Conservation (phyloP, 306 rosid genomes). For the Castanea mollissima region DNA sequence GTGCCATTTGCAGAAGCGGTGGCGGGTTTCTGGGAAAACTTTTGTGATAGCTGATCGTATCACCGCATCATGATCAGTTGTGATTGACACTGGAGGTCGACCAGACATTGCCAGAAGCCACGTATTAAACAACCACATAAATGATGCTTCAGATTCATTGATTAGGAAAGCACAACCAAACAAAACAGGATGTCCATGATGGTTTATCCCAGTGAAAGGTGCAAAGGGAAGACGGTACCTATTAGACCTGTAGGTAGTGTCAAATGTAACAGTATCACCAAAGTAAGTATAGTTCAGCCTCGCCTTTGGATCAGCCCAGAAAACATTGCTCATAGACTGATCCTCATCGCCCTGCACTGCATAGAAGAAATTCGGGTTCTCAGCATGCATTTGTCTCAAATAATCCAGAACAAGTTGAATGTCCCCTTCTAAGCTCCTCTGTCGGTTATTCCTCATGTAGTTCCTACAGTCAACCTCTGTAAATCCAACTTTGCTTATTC, state of each 20-base stretch:
- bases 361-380: slow-evolving; percentile 77
- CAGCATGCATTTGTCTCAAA: slow-evolving; percentile 81
- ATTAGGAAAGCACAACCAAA: slow-evolving; percentile 95
- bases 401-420: slow-evolving; percentile 84
- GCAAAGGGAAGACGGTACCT: slow-evolving; percentile 97
- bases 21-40: slow-evolving; percentile 88
- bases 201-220: slow-evolving; percentile 93
- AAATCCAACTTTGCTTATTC: slow-evolving; percentile 94
- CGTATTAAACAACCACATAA: slow-evolving; percentile 87
- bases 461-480: slow-evolving; percentile 98
- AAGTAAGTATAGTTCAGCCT: slow-evolving; percentile 78
- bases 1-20: slow-evolving; percentile 99
- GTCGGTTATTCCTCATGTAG: slow-evolving; percentile 98
- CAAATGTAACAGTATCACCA: slow-evolving; percentile 95
- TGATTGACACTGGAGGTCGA: slow-evolving; percentile 77
- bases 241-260: slow-evolving; percentile 95
- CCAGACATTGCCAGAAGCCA: slow-evolving; percentile 97
- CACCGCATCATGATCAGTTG: slow-evolving; percentile 87
- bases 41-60: slow-evolving; percentile 73
- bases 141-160: slow-evolving; percentile 89
- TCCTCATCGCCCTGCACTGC: slow-evolving; percentile 90
- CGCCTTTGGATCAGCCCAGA: slow-evolving; percentile 97
- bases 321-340: slow-evolving; percentile 65
- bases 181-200: slow-evolving; percentile 95
- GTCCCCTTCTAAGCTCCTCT: slow-evolving; percentile 85